Conservation (phyloP, 805 yeast genomes). For the Candida maesae region DNA sequence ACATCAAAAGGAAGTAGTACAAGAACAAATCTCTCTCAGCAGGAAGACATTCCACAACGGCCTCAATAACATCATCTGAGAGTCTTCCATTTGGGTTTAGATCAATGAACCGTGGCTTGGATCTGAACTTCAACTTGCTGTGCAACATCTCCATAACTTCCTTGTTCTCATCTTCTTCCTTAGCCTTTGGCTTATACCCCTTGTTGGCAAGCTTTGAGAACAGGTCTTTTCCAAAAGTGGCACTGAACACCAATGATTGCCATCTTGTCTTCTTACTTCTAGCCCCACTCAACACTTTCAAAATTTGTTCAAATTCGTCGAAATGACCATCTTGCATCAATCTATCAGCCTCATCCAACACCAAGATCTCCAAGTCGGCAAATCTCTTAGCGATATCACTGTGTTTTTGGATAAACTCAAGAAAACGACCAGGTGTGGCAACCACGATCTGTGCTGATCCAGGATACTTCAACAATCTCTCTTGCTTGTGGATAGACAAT, state of each 20-base stretch:
- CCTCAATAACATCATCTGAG: constrained; percentile 72
- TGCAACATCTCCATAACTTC: constrained; percentile 65
- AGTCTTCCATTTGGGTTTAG: constrained; percentile 83
- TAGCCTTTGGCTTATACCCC: constrained; percentile 27
- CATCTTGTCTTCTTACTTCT: constrained; percentile 47
- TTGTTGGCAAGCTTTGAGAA: constrained; percentile 65
- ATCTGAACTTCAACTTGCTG: constrained; percentile 67
- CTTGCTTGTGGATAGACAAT: constrained; percentile 88
- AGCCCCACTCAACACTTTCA: constrained; percentile 55
- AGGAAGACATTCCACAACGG: constrained; percentile 87
- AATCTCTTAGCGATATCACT: constrained; percentile 39
- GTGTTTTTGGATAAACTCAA: constrained; percentile 72
- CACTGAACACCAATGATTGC: constrained; percentile 93
- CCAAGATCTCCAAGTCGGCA: constrained; percentile 46
- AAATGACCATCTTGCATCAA: constrained; percentile 94
- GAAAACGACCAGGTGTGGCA: constrained; percentile 93
- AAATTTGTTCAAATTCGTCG: constrained; percentile 80
- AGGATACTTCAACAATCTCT: constrained; percentile 60
- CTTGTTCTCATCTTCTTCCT: constrained; percentile 37
- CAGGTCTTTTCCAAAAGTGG: constrained; percentile 82
- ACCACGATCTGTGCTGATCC: constrained; percentile 75
- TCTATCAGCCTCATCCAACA: constrained; percentile 95
- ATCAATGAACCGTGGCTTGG: constrained; percentile 71
- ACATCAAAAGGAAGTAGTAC: constrained; percentile 81
- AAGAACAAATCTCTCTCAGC: constrained; percentile 85